These are phyloP conservation scores for Prunus campanulata DNA, from an alignment of 306 rosid genomes.

Conservation along the genomic window DNA sequence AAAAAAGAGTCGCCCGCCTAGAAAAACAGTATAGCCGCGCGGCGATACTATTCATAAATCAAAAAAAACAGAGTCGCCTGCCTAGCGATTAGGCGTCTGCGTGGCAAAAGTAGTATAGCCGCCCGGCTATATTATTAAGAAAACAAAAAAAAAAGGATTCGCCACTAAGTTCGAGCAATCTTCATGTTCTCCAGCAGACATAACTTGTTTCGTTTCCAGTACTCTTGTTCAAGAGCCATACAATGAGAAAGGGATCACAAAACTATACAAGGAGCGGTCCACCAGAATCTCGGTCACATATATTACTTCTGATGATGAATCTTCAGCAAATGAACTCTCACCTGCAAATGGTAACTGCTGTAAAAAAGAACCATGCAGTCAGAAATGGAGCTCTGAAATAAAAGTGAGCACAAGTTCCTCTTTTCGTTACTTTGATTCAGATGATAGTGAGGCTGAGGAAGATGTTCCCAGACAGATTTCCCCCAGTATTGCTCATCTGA, in stretches of 20 bases:
- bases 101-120: too few species aligned
- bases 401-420: slow-evolving; percentile 40
- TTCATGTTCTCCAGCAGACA: too few species aligned
- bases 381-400: slow-evolving; percentile 28
- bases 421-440: slow-evolving; percentile 43
- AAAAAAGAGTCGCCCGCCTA: too few species aligned
- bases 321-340: slow-evolving; percentile 21
- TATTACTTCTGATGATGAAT: slow-evolving; percentile 36
- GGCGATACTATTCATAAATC: too few species aligned
- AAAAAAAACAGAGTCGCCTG: too few species aligned
- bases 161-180: too few species aligned
- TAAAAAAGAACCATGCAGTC: slow-evolving; percentile 19
- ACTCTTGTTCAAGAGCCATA: slow-evolving; percentile 38
- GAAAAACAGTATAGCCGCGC: too few species aligned
- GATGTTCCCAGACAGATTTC: slow-evolving; percentile 41
- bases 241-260: slow-evolving; percentile 27
- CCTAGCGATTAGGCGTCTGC: too few species aligned
- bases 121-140: too few species aligned
- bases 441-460: slow-evolving; percentile 48
- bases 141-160: too few species aligned
- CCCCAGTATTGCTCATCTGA: slow-evolving; percentile 30
- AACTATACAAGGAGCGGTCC: slow-evolving; percentile 26
- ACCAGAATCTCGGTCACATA: slow-evolving; percentile 3
- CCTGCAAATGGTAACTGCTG: slow-evolving; percentile 26
- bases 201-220: slow-evolving; percentile 14